A percentile compares a stretch with the other conserved stretches of the same genome.
phyloP scores from a whole-genome alignment of 495 filamentous ascomycete genomes.

The Cryomyces antarcticus region DNA sequence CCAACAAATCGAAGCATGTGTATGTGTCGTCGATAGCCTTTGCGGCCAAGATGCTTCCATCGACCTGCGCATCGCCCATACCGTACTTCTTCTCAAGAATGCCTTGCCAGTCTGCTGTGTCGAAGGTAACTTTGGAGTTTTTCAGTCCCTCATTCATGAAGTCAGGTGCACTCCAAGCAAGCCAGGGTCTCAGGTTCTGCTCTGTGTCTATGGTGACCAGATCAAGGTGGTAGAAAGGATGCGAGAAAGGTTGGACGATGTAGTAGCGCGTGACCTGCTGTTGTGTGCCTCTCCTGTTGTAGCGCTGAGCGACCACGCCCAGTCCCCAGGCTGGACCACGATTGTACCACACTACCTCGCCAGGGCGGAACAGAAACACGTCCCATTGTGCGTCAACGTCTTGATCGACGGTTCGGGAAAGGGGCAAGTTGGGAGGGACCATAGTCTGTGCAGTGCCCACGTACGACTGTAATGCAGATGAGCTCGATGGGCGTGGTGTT shows the following conservation, averaged over 20 bases:
- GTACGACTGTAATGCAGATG: constrained; percentile 1
- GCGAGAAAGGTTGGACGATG: constrained; percentile 30
- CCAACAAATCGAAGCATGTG: constrained; percentile 28
- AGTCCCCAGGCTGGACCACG: constrained; percentile 35
- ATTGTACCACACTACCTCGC: constrained; percentile 40
- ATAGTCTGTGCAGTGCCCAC: constrained; percentile 6
- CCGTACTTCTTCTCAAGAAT: constrained; percentile 22
- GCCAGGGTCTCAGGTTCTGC: constrained; percentile 31
- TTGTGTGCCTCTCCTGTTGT: constrained; percentile 10
- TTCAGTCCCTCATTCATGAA: constrained; percentile 14
- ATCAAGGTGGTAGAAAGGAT: constrained; percentile 22
- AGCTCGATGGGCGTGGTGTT: background rate
- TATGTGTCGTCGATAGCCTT: constrained; percentile 35
- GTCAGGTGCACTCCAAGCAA: constrained; percentile 38
- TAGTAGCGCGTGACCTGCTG: constrained; percentile 15
- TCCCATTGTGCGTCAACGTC: constrained; percentile 22
- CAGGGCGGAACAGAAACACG: constrained; percentile 32
- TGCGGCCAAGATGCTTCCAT: constrained; percentile 39
- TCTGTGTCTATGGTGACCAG: constrained; percentile 21
- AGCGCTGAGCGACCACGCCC: constrained; percentile 24
- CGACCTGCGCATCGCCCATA: constrained; percentile 29
- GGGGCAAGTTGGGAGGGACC: constrained; percentile 20
- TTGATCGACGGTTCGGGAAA: constrained; percentile 22
- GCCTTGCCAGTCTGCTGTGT: constrained; percentile 30
- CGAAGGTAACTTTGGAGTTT: constrained; percentile 20